Evolutionary conservation across 2,329 filamentous ascomycete genomes (phyloP).

Genomic region (Nigrospora osmanthi): DNA sequence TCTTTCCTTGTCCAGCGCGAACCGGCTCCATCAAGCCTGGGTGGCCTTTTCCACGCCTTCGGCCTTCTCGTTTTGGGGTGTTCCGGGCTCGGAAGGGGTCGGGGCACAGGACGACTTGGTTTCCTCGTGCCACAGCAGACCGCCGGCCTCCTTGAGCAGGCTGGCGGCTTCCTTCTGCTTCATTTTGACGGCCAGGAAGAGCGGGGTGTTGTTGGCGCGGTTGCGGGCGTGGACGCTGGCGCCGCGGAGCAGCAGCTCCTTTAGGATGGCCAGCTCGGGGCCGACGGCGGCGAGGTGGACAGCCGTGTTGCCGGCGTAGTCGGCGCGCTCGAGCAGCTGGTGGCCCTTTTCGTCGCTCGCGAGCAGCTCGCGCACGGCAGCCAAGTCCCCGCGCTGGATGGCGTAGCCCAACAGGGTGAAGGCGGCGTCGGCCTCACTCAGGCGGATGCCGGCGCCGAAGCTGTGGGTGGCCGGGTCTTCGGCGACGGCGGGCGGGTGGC

Average conservation of each 20-base stretch:
- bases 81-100: too few relatives aligned
- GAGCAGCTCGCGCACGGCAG: slow-evolving; percentile 59
- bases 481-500: slow-evolving; percentile 56
- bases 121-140: slow-evolving; percentile 49
- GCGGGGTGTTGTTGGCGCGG: slow-evolving; percentile 55
- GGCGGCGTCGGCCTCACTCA: slow-evolving; percentile 44
- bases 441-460: slow-evolving; percentile 52
- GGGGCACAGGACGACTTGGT: not conserved
- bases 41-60: too few relatives aligned
- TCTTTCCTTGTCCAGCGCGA: too few relatives aligned
- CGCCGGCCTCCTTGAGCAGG: slow-evolving; percentile 51
- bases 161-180: slow-evolving; percentile 45
- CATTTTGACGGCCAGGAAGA: slow-evolving; percentile 54
- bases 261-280: slow-evolving; percentile 44
- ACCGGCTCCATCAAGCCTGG: too few relatives aligned
- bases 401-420: slow-evolving; percentile 75
- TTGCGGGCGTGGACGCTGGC: slow-evolving; percentile 63
- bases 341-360: slow-evolving; percentile 49
- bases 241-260: slow-evolving; percentile 50
- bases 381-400: slow-evolving; percentile 63
- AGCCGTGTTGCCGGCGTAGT: slow-evolving; percentile 75
- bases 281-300: slow-evolving; percentile 50
- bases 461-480: slow-evolving; percentile 24
- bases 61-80: too few relatives aligned
- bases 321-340: slow-evolving; percentile 63